phyloP scores from a whole-genome alignment of 2,329 filamentous ascomycete genomes.

The Penicillium sp. region DNA sequence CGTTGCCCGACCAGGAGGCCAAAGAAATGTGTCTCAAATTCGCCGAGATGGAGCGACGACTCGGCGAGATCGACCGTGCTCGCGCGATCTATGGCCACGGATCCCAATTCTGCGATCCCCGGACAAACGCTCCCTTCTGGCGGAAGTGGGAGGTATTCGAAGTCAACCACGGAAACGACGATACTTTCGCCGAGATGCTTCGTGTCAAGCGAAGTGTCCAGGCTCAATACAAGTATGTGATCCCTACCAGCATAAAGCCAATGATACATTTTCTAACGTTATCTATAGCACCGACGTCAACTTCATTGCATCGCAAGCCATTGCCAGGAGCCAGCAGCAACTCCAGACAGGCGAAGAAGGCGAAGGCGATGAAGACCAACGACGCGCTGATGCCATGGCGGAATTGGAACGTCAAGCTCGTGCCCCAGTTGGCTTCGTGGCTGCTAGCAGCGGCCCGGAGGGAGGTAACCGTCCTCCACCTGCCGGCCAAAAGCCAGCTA shows the following conservation, averaged over 20 bases:
- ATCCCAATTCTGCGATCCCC: constrained; percentile 93
- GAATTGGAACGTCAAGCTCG: constrained; percentile 83
- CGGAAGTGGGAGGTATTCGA: constrained; percentile 96
- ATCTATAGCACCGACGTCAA: constrained; percentile 78
- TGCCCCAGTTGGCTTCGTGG: constrained; percentile 86
- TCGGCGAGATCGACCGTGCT: constrained; percentile 92
- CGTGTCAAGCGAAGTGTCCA: constrained; percentile 96
- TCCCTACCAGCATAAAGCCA: neutral
- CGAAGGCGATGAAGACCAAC: constrained; percentile 43
- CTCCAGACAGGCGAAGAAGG: constrained; percentile 35
- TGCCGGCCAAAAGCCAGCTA: constrained; percentile 27
- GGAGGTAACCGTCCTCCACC: constrained; percentile 53
- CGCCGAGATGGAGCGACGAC: constrained; percentile 87
- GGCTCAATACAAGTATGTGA: constrained; percentile 81
- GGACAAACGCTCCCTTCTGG: constrained; percentile 90
- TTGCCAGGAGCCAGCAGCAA: constrained; percentile 71
- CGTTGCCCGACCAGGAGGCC: constrained; percentile 88
- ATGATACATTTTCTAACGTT: constrained; percentile 33
- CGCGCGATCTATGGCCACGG: constrained; percentile 95
- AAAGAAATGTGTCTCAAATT: constrained; percentile 99
- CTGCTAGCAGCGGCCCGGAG: constrained; percentile 72
- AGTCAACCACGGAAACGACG: constrained; percentile 96
- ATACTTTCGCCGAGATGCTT: constrained; percentile 99
- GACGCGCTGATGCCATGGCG: constrained; percentile 76
- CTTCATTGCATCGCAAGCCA: constrained; percentile 93